A percentile compares a stretch with the other conserved stretches of the same genome.
Evolutionary conservation across 495 filamentous ascomycete genomes (phyloP).

Genomic region (Penicillium angulare): DNA sequence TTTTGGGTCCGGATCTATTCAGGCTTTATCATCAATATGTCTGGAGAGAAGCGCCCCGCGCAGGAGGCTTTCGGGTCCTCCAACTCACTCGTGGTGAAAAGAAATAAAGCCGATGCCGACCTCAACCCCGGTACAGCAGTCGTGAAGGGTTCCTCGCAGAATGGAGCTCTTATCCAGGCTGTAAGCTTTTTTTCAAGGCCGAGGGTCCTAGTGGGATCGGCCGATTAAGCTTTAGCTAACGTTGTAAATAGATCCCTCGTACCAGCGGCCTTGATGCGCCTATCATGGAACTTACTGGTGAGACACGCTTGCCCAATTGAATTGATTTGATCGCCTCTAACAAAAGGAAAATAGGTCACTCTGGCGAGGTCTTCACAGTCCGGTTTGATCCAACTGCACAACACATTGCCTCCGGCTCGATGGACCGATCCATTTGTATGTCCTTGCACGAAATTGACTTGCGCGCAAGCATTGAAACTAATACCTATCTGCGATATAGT

Average conservation of each 20-base stretch:
- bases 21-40: constrained; percentile 53
- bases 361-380: constrained; percentile 84
- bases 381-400: constrained; percentile 87
- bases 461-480: not conserved
- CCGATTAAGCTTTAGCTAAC: constrained; percentile 5
- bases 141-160: constrained; percentile 62
- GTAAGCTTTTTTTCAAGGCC: constrained; percentile 52
- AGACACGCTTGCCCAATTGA: constrained; percentile 23
- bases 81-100: constrained; percentile 78
- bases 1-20: not conserved
- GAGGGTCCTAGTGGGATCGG: not conserved
- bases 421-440: constrained; percentile 89
- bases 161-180: constrained; percentile 78
- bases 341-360: constrained; percentile 52
- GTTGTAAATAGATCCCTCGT: constrained; percentile 61
- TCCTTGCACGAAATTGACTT: constrained; percentile 5
- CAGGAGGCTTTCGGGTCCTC: constrained; percentile 73
- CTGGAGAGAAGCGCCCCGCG: constrained; percentile 85
- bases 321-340: constrained; percentile 6
- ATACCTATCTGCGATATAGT: constrained; percentile 49
- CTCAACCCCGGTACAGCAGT: constrained; percentile 61
- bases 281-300: constrained; percentile 89
- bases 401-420: constrained; percentile 89
- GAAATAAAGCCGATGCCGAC: constrained; percentile 71
- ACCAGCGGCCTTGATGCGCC: constrained; percentile 88